phyloP scores from a whole-genome alignment of 768 basidiomycete genomes.

The Naganishia friedmannii region DNA sequence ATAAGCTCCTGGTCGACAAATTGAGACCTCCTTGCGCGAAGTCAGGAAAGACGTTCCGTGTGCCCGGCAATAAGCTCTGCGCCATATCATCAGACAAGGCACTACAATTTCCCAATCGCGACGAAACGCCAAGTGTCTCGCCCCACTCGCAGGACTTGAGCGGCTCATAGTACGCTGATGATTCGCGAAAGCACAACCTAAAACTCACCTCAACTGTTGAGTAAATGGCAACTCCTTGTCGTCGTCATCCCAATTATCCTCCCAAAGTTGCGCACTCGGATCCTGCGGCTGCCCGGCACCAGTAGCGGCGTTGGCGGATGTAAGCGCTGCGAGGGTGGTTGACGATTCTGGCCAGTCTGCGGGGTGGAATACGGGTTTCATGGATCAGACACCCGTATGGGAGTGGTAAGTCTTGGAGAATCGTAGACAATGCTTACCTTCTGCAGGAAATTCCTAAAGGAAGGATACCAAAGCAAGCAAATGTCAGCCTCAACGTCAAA shows the following conservation, averaged over 20 bases:
- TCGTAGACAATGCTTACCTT: constrained; percentile 59
- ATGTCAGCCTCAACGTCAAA: background rate
- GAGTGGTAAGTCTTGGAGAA: background rate
- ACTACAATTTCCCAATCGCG: background rate
- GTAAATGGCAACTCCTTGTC: constrained; percentile 98
- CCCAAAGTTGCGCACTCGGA: constrained; percentile 90
- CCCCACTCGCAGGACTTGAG: background rate
- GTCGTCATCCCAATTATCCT: constrained; percentile 99
- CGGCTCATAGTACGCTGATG: background rate
- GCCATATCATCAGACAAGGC: too few relatives aligned
- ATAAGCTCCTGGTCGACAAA: background rate
- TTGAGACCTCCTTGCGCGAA: background rate
- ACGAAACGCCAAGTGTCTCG: background rate
- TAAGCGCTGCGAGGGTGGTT: constrained; percentile 37
- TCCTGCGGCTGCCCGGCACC: constrained; percentile 73
- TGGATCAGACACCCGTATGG: background rate
- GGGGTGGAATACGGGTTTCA: background rate
- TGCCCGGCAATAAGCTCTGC: background rate
- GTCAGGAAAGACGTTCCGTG: background rate
- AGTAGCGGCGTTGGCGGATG: constrained; percentile 59
- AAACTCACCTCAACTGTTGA: constrained; percentile 82
- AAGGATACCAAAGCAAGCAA: background rate
- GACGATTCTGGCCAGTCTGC: constrained; percentile 34
- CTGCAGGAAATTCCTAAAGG: constrained; percentile 72
- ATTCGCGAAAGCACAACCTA: background rate